A percentile compares a stretch with the other conserved stretches of the same genome.
Evolutionary conservation across 2,329 filamentous ascomycete genomes (phyloP).

Genomic region (Diaporthe sp.): DNA sequence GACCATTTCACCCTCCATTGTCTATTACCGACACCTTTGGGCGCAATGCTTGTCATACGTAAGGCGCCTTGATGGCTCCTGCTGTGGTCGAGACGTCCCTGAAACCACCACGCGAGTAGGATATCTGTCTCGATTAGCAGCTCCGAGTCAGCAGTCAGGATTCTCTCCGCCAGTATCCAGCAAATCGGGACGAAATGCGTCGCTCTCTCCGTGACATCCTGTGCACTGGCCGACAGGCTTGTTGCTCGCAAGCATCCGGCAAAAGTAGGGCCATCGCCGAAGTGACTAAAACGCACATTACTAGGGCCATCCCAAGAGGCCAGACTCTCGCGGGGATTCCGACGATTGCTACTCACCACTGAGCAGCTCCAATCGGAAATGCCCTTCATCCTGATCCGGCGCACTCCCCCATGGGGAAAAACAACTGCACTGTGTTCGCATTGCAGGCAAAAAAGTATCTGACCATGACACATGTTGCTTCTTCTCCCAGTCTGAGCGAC

Average conservation of each 20-base stretch:
- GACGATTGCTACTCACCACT: neutral
- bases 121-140: neutral
- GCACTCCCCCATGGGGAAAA: neutral
- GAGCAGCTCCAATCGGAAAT: conserved; percentile 24
- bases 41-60: neutral
- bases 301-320: conserved; percentile 18
- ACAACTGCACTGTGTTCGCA: neutral
- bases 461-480: neutral
- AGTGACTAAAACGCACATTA: neutral
- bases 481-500: neutral
- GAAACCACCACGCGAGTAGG: conserved; percentile 18
- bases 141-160: conserved; percentile 7
- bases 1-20: neutral
- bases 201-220: conserved; percentile 7
- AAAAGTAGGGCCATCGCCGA: conserved; percentile 1
- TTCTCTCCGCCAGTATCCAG: neutral
- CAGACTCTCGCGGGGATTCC: neutral
- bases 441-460: neutral
- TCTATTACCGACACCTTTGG: no score
- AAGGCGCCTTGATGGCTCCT: neutral
- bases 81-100: conserved; percentile 8
- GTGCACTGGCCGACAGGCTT: neutral
- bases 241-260: conserved; percentile 13
- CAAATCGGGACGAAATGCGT: neutral
- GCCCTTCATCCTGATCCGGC: conserved; percentile 4